Evolutionary conservation across 148 eudicot species (phyloP).

Genomic region (Simmondsia chinensis): DNA sequence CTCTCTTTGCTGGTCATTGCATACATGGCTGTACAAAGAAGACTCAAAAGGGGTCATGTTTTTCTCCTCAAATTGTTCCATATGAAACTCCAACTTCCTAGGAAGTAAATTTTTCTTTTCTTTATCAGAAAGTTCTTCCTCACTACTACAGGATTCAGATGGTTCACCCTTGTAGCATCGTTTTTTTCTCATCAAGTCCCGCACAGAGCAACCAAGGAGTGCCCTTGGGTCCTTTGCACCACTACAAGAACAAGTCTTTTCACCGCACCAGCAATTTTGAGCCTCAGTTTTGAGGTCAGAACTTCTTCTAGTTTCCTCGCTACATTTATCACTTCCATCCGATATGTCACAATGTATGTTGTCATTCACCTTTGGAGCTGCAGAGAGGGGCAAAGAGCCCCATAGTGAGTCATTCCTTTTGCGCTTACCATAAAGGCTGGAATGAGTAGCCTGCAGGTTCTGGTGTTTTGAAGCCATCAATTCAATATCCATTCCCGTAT

Average conservation of each 20-base stretch:
- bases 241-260: too few species aligned
- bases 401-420: slow-evolving; percentile 35
- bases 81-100: slow-evolving; percentile 17
- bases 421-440: slow-evolving; percentile 20
- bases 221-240: slow-evolving; percentile 20
- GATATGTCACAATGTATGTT: slow-evolving; percentile 11
- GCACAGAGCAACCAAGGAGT: slow-evolving; percentile 45
- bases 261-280: too few species aligned
- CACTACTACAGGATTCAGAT: slow-evolving; percentile 16
- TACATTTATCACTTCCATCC: slow-evolving; percentile 11
- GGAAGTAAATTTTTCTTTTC: slow-evolving; percentile 7
- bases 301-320: slow-evolving; percentile 7
- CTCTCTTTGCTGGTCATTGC: slow-evolving; percentile 10
- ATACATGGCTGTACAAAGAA: slow-evolving; percentile 5
- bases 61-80: slow-evolving; percentile 10
- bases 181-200: slow-evolving; percentile 91
- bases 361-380: slow-evolving; percentile 10
- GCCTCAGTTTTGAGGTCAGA: too few species aligned
- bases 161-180: slow-evolving; percentile 31
- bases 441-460: slow-evolving; percentile 12
- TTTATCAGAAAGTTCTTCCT: slow-evolving; percentile 12
- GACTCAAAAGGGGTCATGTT: slow-evolving; percentile 16
- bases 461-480: slow-evolving; percentile 15
- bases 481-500: slow-evolving; percentile 14
- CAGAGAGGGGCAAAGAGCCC: slow-evolving; percentile 61